These are phyloP conservation scores for Quercus tomentella DNA, from an alignment of 331 rosid genomes.

Conservation along the genomic window DNA sequence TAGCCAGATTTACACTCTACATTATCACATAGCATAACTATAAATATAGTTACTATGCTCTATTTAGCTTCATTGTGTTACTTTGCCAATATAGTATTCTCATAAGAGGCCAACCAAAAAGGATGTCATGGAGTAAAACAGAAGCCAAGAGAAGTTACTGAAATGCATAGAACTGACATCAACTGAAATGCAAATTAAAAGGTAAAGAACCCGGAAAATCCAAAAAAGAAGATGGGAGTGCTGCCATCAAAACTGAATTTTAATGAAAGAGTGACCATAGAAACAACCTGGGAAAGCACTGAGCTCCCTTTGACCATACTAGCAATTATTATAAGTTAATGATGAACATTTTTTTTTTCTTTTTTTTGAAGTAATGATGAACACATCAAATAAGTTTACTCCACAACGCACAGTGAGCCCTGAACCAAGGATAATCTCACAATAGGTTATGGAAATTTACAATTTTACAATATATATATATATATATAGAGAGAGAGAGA, in stretches of 20 bases:
- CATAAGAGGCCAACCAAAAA: not conserved
- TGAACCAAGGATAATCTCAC: not conserved
- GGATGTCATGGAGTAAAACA: not conserved
- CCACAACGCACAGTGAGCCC: not conserved
- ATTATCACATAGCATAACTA: not conserved
- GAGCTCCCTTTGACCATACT: no score
- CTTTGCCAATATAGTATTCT: not conserved
- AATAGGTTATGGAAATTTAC: not conserved
- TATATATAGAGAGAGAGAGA: not conserved
- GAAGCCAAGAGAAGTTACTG: not conserved
- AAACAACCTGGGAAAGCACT: not conserved
- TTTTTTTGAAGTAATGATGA: not conserved
- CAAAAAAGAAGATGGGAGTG: not conserved
- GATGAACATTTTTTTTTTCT: no score
- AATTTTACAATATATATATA: not conserved
- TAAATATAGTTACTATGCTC: not conserved
- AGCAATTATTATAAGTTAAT: no score
- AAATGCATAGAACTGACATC: not conserved
- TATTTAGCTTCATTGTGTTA: not conserved
- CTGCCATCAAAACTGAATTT: not conserved
- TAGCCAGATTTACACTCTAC: not conserved
- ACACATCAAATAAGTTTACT: not conserved
- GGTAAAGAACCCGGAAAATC: not conserved
- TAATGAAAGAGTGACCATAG: not conserved
- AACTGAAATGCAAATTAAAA: not conserved